A percentile compares a stretch with the other conserved stretches of the same genome.
phyloP scores from a whole-genome alignment of 352 stramenopile genomes.

The Pythium utonaiense region DNA sequence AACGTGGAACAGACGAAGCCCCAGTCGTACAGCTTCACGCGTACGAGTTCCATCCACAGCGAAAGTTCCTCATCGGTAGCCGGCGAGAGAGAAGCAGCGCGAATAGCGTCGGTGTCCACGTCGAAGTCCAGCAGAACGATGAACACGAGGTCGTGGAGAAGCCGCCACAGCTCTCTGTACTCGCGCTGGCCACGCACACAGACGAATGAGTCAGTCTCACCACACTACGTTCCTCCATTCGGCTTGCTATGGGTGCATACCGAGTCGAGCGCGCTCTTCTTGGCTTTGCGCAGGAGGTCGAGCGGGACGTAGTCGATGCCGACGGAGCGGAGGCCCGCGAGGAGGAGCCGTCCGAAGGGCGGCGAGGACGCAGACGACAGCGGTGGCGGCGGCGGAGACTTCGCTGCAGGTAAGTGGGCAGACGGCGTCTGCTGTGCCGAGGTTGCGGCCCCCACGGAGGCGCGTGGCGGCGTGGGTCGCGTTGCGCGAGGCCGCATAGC shows the following conservation, averaged over 20 bases:
- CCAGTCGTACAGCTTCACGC: constrained; percentile 66
- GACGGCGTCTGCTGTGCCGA: neutral
- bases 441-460: neutral
- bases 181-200: constrained; percentile 30
- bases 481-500: neutral
- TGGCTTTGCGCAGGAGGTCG: constrained; percentile 58
- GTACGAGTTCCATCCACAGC: constrained; percentile 35
- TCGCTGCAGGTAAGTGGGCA: neutral
- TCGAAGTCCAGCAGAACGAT: constrained; percentile 59
- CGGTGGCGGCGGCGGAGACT: neutral
- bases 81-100: neutral
- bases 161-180: constrained; percentile 43
- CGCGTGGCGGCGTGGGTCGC: neutral
- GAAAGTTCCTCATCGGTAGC: constrained; percentile 24
- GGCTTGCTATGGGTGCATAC: constrained; percentile 5
- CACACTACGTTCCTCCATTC: neutral
- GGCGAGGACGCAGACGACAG: constrained; percentile 22
- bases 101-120: constrained; percentile 39
- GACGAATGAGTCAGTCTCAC: neutral
- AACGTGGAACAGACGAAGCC: constrained; percentile 50
- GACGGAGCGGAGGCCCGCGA: constrained; percentile 34
- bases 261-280: constrained; percentile 40
- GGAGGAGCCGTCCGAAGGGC: constrained; percentile 42
- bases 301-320: constrained; percentile 50
- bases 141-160: constrained; percentile 65